These are phyloP conservation scores for Sporisorium reilianum DNA, from an alignment of 1,284 basidiomycete genomes.

Conservation along the genomic window DNA sequence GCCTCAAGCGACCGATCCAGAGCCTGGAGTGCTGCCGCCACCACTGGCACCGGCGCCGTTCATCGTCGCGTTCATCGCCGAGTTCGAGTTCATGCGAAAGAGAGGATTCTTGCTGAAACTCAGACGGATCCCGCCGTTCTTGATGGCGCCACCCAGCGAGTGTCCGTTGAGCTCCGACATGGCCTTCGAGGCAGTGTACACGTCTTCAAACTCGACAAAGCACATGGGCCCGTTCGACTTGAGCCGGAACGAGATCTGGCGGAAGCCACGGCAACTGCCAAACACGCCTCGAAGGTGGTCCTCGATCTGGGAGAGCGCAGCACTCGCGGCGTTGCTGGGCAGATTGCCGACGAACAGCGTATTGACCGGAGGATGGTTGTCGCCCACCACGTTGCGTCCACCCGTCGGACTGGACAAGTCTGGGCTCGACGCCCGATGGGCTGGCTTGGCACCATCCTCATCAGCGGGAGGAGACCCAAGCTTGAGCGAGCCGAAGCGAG, in stretches of 20 bases:
- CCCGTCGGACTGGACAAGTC: slow-evolving; percentile 49
- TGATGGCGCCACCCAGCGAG: slow-evolving; percentile 87
- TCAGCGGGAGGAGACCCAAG: slow-evolving; percentile 47
- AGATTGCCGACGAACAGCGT: slow-evolving; percentile 64
- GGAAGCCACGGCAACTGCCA: slow-evolving; percentile 81
- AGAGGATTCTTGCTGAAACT: slow-evolving; percentile 75
- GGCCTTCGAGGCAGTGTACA: slow-evolving; percentile 83
- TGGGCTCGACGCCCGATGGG: slow-evolving; percentile 36
- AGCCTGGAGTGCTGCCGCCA: slow-evolving; percentile 17
- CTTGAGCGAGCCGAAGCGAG: slow-evolving; percentile 53
- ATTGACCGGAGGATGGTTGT: slow-evolving; percentile 60
- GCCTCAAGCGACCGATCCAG: slow-evolving; percentile 18
- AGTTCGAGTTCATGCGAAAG: slow-evolving; percentile 56
- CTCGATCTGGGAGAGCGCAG: slow-evolving; percentile 78
- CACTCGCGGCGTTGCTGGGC: slow-evolving; percentile 51
- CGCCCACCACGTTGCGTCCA: slow-evolving; percentile 52
- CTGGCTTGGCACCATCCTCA: slow-evolving; percentile 21
- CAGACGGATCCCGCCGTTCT: slow-evolving; percentile 87
- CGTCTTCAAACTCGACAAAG: slow-evolving; percentile 90
- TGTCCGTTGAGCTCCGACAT: slow-evolving; percentile 92
- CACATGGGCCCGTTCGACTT: slow-evolving; percentile 98
- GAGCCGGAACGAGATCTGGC: slow-evolving; percentile 91
- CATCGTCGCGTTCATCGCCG: slow-evolving; percentile 37
- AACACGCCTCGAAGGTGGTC: slow-evolving; percentile 86
- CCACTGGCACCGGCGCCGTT: slow-evolving; percentile 17